Conservation (phyloP, 2,329 filamentous ascomycete genomes). For the Penicillium polonicum region DNA sequence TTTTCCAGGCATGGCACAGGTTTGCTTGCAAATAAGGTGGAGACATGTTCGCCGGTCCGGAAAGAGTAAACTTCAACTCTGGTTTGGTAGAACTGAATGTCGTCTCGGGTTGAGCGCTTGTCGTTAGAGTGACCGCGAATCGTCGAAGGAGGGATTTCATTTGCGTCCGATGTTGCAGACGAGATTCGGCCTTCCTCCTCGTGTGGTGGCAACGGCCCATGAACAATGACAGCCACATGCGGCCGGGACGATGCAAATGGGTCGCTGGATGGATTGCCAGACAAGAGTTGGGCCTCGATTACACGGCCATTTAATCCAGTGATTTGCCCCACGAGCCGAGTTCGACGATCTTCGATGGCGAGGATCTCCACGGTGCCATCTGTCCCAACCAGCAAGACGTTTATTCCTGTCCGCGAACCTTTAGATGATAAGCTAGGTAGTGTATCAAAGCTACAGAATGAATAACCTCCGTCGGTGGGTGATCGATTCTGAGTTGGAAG, state of each 20-base stretch:
- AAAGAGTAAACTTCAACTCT: constrained; percentile 87
- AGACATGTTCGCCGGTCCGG: constrained; percentile 67
- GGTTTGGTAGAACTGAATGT: constrained; percentile 65
- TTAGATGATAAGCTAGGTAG: constrained; percentile 53
- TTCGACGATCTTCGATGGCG: constrained; percentile 67
- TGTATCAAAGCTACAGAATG: constrained; percentile 78
- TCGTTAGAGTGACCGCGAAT: constrained; percentile 21
- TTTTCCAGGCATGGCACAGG: constrained; percentile 59
- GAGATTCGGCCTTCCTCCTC: constrained; percentile 38
- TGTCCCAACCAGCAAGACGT: constrained; percentile 74
- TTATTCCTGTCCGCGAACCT: constrained; percentile 45
- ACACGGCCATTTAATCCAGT: constrained; percentile 78
- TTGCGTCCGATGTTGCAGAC: constrained; percentile 36
- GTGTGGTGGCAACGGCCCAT: constrained; percentile 67
- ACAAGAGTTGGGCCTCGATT: constrained; percentile 76
- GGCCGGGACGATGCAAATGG: constrained; percentile 60
- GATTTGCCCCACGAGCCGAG: constrained; percentile 68
- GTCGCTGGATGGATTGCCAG: constrained; percentile 61
- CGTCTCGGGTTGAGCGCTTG: constrained; percentile 28
- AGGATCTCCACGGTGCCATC: constrained; percentile 78
- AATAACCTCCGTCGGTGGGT: constrained; percentile 57
- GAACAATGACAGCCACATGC: constrained; percentile 74
- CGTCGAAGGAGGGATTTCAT: constrained; percentile 33
- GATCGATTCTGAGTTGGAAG: constrained; percentile 31
- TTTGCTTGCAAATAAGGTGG: constrained; percentile 71